These are phyloP conservation scores for Oenanthe javanica DNA, from an alignment of 140 eudicot genomes.

Conservation along the genomic window DNA sequence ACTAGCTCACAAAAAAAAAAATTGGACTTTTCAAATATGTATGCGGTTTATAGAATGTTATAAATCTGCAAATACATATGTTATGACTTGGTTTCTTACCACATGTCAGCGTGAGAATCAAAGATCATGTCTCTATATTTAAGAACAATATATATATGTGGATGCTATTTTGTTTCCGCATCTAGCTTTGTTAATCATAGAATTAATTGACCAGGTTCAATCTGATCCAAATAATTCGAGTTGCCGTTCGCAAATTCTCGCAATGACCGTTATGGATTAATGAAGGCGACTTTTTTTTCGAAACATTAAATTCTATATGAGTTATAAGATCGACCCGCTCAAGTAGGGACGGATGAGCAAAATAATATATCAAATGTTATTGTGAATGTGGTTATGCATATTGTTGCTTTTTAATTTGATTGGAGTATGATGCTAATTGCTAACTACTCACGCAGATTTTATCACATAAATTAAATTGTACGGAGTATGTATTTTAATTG, in stretches of 20 bases:
- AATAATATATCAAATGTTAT: background rate
- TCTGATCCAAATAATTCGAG: background rate
- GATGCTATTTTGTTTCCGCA: background rate
- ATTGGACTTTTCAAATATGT: too few species aligned
- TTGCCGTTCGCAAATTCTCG: background rate
- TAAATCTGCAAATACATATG: too few species aligned
- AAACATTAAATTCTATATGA: background rate
- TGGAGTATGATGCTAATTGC: background rate
- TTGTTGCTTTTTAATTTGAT: background rate
- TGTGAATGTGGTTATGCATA: too few species aligned
- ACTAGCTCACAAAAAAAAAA: too few species aligned
- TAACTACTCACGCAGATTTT: background rate
- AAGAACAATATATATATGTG: background rate
- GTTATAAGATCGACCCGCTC: background rate
- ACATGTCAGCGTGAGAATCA: background rate
- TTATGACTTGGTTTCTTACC: too few species aligned
- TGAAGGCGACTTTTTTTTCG: background rate
- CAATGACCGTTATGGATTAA: background rate
- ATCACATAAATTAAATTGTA: background rate
- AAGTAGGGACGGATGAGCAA: background rate
- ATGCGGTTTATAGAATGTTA: too few species aligned
- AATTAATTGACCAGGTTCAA: background rate
- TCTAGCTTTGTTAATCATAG: background rate
- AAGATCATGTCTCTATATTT: background rate
- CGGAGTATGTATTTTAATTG: too few species aligned